Conservation (phyloP, 2,329 filamentous ascomycete genomes). For the Microsporum canis region DNA sequence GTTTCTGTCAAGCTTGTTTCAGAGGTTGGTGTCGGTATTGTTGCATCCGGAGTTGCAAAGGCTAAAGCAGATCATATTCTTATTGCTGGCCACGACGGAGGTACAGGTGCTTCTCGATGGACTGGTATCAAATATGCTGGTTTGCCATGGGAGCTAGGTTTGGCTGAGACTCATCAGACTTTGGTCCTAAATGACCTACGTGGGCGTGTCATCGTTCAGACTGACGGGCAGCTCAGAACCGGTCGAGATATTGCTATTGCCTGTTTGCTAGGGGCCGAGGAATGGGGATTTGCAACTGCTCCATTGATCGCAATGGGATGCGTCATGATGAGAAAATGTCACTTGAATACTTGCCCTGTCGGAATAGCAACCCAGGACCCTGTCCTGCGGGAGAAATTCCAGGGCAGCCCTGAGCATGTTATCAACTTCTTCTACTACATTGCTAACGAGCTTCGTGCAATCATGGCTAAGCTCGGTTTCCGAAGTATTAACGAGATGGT, state of each 20-base stretch:
- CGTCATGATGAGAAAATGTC: conserved; percentile 82
- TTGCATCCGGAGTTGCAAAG: conserved; percentile 93
- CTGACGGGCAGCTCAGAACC: conserved; percentile 85
- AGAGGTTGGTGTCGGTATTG: conserved; percentile 93
- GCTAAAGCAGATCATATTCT: conserved; percentile 94
- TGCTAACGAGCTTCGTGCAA: conserved; percentile 86
- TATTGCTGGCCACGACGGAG: conserved; percentile 93
- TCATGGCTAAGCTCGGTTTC: conserved; percentile 94
- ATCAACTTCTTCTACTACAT: conserved; percentile 99
- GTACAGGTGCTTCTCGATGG: conserved; percentile 92
- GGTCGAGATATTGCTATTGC: conserved; percentile 90
- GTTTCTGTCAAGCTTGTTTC: conserved; percentile 97
- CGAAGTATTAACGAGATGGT: conserved; percentile 97
- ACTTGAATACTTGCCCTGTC: conserved; percentile 69
- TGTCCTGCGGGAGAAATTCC: conserved; percentile 87
- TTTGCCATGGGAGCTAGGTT: conserved; percentile 90
- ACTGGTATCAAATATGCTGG: conserved; percentile 98
- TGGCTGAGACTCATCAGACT: conserved; percentile 94
- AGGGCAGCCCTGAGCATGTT: conserved; percentile 84
- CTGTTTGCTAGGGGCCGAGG: conserved; percentile 90
- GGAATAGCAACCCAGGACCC: conserved; percentile 94
- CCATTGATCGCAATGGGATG: conserved; percentile 95
- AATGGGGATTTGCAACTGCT: conserved; percentile 93
- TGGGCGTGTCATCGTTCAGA: conserved; percentile 91
- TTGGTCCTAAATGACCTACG: conserved; percentile 90